Base-by-base conservation (phyloP, 768 basidiomycete species). In the Amyloporia xantha region DNA sequence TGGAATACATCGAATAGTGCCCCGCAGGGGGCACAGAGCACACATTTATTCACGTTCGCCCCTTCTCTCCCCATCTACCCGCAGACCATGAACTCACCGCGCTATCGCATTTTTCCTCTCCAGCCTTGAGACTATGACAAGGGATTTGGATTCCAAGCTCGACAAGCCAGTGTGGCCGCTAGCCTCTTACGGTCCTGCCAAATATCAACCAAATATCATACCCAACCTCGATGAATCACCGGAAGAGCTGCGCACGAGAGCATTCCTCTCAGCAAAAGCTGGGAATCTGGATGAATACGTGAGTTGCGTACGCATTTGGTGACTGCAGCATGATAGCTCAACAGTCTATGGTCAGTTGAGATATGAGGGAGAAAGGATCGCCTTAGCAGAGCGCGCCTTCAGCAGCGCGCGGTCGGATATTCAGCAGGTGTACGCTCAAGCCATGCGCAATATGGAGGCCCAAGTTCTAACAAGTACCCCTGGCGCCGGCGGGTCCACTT, bases 81-180 rank as follows among this genome's bases (percentile, higher is more conserved):
- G 13, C 42, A 37, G 35, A 19, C 47, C 42, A 26, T n/a, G n/a
- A 39, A 35, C 52, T 36, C 9, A 27, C 17, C 42, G 47, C 48
- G 30, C 35, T 15, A 20, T 37, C 41, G 9, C 41, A 15, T 17
- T 40, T 20, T 27, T 13, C 26, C 11, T n/a, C 20, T 41, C 26
- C 56, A 92, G 90, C 23, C 60, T 68, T 17, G 83, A 91, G 11
- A 68, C 72, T 2, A 76, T 95, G 38, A 62, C 61, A n/a, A 66
- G 67, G 26, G 92, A 94, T 54, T 62, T 94, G 6, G 78, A 75
- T 1, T 67, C 67, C 2, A 43, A 26, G 10, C 11, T 24, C 6
- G 91, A 93, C 13, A 84, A 80, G 59, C 92, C 91, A 0, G 38
- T 74, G 11, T 96, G 87, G 84, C 84, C 85, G 12, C 68, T 94